Evolutionary conservation across 1,284 basidiomycete species (phyloP), one percentile per base, ranked within the genome.

Genomic region (Tilletia setariae): DNA sequence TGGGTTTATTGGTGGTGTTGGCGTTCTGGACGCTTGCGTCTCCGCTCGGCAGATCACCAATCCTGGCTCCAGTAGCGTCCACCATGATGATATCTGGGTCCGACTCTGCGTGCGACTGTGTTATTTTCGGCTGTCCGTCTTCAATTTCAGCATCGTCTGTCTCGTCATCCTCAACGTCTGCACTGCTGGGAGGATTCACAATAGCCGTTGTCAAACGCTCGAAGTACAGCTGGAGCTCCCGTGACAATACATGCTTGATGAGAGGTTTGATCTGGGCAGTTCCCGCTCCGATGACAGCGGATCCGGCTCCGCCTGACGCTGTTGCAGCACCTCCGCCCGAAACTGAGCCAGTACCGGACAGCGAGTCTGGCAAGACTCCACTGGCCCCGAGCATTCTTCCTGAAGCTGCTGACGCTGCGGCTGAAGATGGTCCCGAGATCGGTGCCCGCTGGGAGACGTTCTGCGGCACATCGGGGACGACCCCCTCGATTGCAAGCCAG

Each of bases 401-500:
- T 30, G 56, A 25, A 30, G 56, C 56, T 19, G 56, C 56, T 9
- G 62, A 35, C 11, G n/a, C 62, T 16, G 44, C 47, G 15, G 64
- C 44, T 9, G 43, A 44, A 8, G 15, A 16, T 13, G 44, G 25
- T 3, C 72, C 65, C 16, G 82, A 85, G 1, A 93, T 90, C 0
- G 96, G 96, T 16, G 56, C 32, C 13, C 56, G 25, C 56, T 61
- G 56, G 2, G 56, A 30, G 3, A 61, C 56, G 80, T 98, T 99
- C 83, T 98, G 94, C 6, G 94, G 93, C 51, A 97, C 91, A 19
- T 94, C 88, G 0, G 96, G 95, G 81, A 98, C 95, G 2, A 99
- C 91, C 44, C 96, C 95, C 81, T 99, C 95, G 28, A 98, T 93
- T 0, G 95, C 94, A 25, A 99, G 87, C 96, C 95, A 98, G 82